These are phyloP conservation scores for Akanthomyces muscarius DNA, from an alignment of 2,329 filamentous ascomycete genomes.

Conservation along the genomic window DNA sequence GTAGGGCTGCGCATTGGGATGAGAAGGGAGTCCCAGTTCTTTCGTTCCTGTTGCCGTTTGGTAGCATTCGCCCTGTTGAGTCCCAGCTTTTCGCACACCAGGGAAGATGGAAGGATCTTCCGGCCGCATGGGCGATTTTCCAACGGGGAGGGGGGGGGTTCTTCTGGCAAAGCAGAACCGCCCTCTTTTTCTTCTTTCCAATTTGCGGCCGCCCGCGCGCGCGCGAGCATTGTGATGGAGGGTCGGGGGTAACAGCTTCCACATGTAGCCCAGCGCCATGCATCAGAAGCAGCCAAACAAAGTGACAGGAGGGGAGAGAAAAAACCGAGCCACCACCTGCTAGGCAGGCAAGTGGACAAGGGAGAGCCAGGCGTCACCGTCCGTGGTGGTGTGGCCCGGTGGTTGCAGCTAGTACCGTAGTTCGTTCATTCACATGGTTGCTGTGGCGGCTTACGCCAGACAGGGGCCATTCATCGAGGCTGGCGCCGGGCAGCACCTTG, in stretches of 20 bases:
- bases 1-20: constrained; percentile 9
- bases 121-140: neutral
- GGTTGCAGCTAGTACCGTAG: constrained; percentile 1
- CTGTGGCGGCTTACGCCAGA: constrained; percentile 13
- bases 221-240: neutral
- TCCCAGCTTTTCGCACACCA: neutral
- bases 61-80: constrained; percentile 7
- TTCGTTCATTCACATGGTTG: constrained; percentile 8
- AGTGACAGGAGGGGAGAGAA: neutral
- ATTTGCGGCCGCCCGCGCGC: neutral
- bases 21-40: neutral
- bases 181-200: neutral
- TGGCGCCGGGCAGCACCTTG: neutral
- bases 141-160: neutral
- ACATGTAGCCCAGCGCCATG: constrained; percentile 9
- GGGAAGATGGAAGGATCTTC: neutral
- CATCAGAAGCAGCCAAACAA: constrained; percentile 3
- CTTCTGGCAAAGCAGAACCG: neutral
- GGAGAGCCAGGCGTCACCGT: neutral
- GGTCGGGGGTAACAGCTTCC: constrained; percentile 10
- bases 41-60: neutral
- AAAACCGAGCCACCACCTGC: neutral
- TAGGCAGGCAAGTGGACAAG: constrained; percentile 9
- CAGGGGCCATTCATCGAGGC: neutral
- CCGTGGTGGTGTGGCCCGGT: constrained; percentile 1